phyloP scores from a whole-genome alignment of 352 stramenopile genomes.

The Pythium utonaiense region DNA sequence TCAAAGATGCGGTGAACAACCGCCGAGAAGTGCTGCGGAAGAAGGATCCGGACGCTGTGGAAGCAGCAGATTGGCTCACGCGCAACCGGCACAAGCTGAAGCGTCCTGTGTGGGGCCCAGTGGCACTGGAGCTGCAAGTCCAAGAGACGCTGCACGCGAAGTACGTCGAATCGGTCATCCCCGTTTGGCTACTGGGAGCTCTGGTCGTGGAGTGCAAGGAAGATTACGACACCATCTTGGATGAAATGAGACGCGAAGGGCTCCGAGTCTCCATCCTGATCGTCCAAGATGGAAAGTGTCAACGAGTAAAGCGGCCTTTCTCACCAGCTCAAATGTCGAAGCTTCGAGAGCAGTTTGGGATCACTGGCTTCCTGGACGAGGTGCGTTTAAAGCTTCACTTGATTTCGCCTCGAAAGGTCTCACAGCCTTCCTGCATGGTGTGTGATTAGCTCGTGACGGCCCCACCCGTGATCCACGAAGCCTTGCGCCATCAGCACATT shows the following conservation, averaged over 20 bases:
- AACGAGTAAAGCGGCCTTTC: slow-evolving; percentile 53
- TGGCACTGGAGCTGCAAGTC: slow-evolving; percentile 83
- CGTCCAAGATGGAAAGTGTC: slow-evolving; percentile 58
- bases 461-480: slow-evolving; percentile 80
- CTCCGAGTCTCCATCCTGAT: slow-evolving; percentile 70
- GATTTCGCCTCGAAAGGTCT: no score
- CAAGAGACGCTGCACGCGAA: slow-evolving; percentile 76
- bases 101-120: slow-evolving; percentile 76
- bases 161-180: slow-evolving; percentile 81
- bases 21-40: slow-evolving; percentile 52
- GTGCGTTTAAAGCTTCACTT: no score
- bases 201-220: slow-evolving; percentile 78
- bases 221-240: slow-evolving; percentile 78
- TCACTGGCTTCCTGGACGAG: slow-evolving; percentile 78
- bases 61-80: slow-evolving; percentile 73
- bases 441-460: slow-evolving; percentile 62
- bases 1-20: slow-evolving; percentile 79
- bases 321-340: slow-evolving; percentile 46
- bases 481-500: slow-evolving; percentile 36
- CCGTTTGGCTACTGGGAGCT: slow-evolving; percentile 71
- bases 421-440: no score
- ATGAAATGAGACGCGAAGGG: slow-evolving; percentile 54
- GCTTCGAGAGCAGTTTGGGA: slow-evolving; percentile 53
- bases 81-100: slow-evolving; percentile 63
- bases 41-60: slow-evolving; percentile 67